Conservation (phyloP, 75 land plant genomes). For the Pinus tabuliformis region DNA sequence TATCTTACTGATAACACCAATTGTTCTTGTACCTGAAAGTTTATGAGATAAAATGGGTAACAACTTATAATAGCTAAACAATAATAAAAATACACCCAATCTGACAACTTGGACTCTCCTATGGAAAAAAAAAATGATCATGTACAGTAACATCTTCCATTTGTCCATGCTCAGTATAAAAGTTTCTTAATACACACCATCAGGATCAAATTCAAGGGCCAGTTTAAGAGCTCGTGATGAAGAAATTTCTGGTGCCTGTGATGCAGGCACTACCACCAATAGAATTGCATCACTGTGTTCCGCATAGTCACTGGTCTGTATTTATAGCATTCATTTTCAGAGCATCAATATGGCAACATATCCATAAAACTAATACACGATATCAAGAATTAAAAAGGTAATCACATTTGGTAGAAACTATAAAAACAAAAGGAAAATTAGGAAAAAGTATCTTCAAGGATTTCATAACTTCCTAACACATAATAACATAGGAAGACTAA, state of each 20-base stretch:
- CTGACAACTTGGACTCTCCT: not conserved
- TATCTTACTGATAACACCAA: slow-evolving; percentile 97
- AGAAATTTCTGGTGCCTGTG: slow-evolving; percentile 84
- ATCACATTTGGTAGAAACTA: not conserved
- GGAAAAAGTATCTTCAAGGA: not conserved
- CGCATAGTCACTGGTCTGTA: slow-evolving; percentile 61
- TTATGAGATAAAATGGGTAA: not conserved
- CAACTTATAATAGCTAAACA: not conserved
- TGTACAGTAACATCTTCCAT: not conserved
- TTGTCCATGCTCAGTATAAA: not conserved
- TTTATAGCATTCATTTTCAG: not conserved
- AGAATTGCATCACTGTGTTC: slow-evolving; percentile 86
- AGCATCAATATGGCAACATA: slow-evolving; percentile 2
- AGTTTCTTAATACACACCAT: slow-evolving; percentile 39
- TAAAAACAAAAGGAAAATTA: not conserved
- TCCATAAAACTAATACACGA: not conserved
- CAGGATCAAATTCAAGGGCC: slow-evolving; percentile 88
- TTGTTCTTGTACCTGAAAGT: slow-evolving; percentile 73
- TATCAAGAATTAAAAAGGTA: not conserved
- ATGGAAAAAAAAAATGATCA: not conserved
- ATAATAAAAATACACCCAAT: not conserved
- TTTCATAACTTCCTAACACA: not conserved
- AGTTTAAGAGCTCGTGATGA: slow-evolving; percentile 68
- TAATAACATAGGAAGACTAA: too few species aligned
- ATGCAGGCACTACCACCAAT: slow-evolving; percentile 86